Percentiles rank a stretch among this genome's conserved stretches.
phyloP scores from a whole-genome alignment of 2,329 filamentous ascomycete species.

The Xylaria sp. region DNA sequence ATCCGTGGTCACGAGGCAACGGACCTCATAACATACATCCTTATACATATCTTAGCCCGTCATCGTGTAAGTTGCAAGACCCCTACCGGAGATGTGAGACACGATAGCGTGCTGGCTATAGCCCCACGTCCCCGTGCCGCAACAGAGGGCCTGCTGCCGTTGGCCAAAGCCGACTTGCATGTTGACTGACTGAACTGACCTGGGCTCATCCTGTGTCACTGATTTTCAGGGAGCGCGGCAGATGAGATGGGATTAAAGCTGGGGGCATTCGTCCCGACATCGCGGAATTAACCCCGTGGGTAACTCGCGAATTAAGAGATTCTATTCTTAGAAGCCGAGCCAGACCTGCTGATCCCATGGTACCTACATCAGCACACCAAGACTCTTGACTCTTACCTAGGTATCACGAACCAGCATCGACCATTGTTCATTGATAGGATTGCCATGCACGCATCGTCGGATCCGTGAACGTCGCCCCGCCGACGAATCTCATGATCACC shows the following conservation, averaged over 20 bases:
- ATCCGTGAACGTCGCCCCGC: too few species aligned
- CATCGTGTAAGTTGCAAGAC: not conserved
- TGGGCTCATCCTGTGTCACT: not conserved
- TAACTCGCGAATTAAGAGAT: conserved; percentile 5
- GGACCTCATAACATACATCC: not conserved
- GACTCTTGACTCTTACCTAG: too few species aligned
- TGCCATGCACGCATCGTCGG: too few species aligned
- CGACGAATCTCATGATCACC: too few species aligned
- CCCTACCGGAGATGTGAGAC: not conserved
- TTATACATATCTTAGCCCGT: not conserved
- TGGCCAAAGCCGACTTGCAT: not conserved
- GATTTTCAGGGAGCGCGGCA: not conserved
- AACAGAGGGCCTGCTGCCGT: not conserved
- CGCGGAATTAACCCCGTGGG: not conserved
- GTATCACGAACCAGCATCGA: too few species aligned
- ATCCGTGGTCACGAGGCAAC: too few species aligned
- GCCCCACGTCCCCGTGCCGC: not conserved
- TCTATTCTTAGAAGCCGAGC: conserved; percentile 17
- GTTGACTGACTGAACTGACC: not conserved
- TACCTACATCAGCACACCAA: not conserved
- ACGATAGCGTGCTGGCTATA: not conserved
- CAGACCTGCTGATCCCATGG: conserved; percentile 1
- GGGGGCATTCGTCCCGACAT: not conserved
- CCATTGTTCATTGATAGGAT: too few species aligned
- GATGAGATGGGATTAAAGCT: not conserved